phyloP scores from a whole-genome alignment of 495 filamentous ascomycete species.

The Aspergillus biplanus region DNA sequence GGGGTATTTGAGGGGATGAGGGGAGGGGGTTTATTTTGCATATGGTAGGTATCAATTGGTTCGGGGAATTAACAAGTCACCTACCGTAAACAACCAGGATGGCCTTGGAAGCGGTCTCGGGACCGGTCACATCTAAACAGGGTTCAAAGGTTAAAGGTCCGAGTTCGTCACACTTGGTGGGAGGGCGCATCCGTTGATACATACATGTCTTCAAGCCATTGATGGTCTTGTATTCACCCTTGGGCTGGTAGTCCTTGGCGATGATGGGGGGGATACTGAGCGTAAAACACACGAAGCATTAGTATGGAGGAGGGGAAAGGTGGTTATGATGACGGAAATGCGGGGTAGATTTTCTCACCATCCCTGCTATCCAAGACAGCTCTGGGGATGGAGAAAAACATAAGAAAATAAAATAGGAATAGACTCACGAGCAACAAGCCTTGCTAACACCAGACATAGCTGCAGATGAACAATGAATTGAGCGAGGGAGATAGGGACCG shows the following conservation, averaged over 20 bases:
- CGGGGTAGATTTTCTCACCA: no score
- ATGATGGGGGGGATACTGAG: constrained; percentile 57
- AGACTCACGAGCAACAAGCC: constrained; percentile 52
- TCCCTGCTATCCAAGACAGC: neutral
- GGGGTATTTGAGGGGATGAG: neutral
- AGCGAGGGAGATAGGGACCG: neutral
- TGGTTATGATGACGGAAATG: neutral
- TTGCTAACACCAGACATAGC: constrained; percentile 53
- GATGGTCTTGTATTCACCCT: constrained; percentile 64
- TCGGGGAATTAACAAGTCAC: constrained; percentile 9
- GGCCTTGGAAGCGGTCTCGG: constrained; percentile 52
- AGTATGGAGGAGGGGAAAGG: neutral
- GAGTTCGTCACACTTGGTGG: no score
- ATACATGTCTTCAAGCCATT: constrained; percentile 66
- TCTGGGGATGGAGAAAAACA: neutral
- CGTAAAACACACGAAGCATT: neutral
- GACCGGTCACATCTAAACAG: constrained; percentile 54
- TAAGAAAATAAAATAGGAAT: neutral
- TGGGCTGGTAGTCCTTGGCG: constrained; percentile 58
- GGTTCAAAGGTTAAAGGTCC: constrained; percentile 11
- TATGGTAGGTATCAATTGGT: no score
- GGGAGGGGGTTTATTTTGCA: neutral
- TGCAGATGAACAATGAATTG: constrained; percentile 31
- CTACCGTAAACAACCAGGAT: constrained; percentile 57
- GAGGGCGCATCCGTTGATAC: no score